Conservation (phyloP, 1,139 yeast species). For the Saccharomyces hybrid region DNA sequence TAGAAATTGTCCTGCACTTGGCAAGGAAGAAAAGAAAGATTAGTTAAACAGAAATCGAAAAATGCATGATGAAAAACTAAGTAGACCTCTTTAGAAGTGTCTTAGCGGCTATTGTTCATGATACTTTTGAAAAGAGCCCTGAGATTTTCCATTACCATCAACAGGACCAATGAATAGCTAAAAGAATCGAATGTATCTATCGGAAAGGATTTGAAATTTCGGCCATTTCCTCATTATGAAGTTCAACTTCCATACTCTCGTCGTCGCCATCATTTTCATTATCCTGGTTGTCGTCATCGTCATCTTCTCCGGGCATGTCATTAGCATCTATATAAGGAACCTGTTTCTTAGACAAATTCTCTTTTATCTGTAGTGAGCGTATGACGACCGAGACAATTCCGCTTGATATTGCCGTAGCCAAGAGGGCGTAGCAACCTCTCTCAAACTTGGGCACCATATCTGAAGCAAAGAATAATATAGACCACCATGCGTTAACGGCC, state of each 20-base stretch:
- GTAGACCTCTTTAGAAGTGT: neutral
- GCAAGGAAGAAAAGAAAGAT: neutral
- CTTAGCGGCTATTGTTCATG: neutral
- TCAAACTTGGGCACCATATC: constrained; percentile 44
- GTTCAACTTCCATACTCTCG: too few species aligned
- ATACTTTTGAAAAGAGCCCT: neutral
- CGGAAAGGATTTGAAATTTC: too few species aligned
- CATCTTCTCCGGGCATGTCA: constrained; percentile 17
- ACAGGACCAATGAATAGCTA: neutral
- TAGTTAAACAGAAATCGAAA: neutral
- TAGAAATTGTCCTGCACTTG: neutral
- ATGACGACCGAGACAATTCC: constrained; percentile 33
- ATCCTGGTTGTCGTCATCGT: neutral
- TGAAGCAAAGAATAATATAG: constrained; percentile 45
- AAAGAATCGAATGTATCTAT: too few species aligned
- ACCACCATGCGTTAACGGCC: constrained; percentile 61
- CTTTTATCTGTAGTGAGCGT: constrained; percentile 36
- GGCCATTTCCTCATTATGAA: too few species aligned
- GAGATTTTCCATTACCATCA: neutral
- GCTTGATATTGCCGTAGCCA: constrained; percentile 41
- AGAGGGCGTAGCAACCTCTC: constrained; percentile 50
- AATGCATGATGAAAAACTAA: neutral
- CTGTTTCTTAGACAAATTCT: constrained; percentile 23
- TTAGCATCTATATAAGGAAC: constrained; percentile 25
- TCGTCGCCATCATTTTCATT: too few species aligned